phyloP scores from a whole-genome alignment of 2,329 filamentous ascomycete species.

The Penicillium sp. region DNA sequence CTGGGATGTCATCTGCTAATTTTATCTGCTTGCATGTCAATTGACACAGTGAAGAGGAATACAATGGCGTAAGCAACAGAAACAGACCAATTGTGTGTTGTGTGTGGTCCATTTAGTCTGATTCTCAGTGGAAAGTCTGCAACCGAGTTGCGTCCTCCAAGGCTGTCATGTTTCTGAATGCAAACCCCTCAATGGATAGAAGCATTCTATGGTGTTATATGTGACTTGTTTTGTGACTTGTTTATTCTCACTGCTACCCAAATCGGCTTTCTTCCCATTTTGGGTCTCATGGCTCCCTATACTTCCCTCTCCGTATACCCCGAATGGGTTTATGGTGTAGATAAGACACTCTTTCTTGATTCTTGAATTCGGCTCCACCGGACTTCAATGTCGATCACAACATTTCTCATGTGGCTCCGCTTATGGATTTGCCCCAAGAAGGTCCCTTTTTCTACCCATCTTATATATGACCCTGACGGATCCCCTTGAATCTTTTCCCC shows the following conservation, averaged over 20 bases:
- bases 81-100: background rate
- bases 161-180: background rate
- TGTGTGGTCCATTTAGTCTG: background rate
- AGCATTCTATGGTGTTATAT: background rate
- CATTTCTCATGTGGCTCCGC: background rate
- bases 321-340: background rate
- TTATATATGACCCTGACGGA: slow-evolving; percentile 1
- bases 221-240: background rate
- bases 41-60: background rate
- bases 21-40: background rate
- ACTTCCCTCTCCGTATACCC: background rate
- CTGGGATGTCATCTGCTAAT: background rate
- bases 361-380: background rate
- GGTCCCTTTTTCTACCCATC: background rate
- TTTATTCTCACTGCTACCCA: background rate
- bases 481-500: background rate
- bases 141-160: background rate
- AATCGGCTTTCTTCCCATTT: background rate
- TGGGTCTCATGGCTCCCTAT: background rate
- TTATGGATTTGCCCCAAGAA: background rate
- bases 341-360: background rate
- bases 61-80: background rate
- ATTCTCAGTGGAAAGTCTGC: background rate
- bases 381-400: slow-evolving; percentile 3
- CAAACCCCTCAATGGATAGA: background rate